Conservation (phyloP, 2,329 filamentous ascomycete genomes). For the Nemania abortiva region DNA sequence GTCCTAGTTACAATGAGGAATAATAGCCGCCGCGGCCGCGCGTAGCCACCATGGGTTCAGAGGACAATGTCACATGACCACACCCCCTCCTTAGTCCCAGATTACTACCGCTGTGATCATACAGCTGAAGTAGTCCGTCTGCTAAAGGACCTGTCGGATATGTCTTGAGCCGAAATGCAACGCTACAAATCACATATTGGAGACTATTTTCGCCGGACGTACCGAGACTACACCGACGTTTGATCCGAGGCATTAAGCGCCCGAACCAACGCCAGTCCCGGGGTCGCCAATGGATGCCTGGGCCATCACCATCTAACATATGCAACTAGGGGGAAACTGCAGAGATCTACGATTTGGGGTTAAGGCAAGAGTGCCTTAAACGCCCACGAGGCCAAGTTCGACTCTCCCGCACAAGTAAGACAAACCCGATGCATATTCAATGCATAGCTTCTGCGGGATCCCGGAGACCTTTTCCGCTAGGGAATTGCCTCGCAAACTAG, state of each 20-base stretch:
- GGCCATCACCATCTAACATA: background rate
- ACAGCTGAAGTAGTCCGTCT: constrained; percentile 2
- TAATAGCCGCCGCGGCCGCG: constrained; percentile 9
- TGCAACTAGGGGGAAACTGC: background rate
- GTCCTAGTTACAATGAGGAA: background rate
- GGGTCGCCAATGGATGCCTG: background rate
- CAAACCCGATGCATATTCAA: background rate
- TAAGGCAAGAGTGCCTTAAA: background rate
- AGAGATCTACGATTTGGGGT: background rate
- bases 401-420: background rate
- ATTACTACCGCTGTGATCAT: background rate
- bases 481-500: background rate
- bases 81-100: background rate
- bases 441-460: background rate
- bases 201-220: background rate
- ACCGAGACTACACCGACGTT: constrained; percentile 4
- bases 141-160: background rate
- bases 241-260: background rate
- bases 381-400: background rate
- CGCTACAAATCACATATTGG: background rate
- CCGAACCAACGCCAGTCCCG: background rate
- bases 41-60: constrained; percentile 9
- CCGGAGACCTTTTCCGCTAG: background rate
- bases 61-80: constrained; percentile 22
- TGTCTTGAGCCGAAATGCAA: background rate